Evolutionary conservation across 1,284 basidiomycete genomes (phyloP), one percentile per base, ranked within the genome.

Genomic region (Apiotrichum gamsii): DNA sequence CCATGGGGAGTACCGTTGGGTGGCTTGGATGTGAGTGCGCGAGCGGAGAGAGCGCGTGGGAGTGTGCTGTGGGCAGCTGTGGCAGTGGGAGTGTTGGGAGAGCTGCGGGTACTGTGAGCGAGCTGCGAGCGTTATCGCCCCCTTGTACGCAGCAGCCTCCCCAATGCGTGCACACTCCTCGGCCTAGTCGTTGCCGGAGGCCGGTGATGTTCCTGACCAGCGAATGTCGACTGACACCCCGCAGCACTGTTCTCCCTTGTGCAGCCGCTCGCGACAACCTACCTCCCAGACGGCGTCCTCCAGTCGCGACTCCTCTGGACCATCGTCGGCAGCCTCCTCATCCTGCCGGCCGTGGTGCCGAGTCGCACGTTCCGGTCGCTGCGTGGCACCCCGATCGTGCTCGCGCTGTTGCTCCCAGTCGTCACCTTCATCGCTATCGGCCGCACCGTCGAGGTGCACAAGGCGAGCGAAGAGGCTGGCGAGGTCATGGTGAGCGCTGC

Each of bases 351-450:
- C 4, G 51, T 69, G 3, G 38, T 69, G 6, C 70, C 69, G 3
- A 62, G 61, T 3, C 56, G 65, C 1, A 59, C 62, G 47, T 60
- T 59, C 19, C 51, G 59, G 16, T 53, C 56, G 4, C 49, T 59
- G 14, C 59, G 52, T 14, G 47, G 47, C 14, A 56, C 57, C 14
- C 67, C 59, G 5, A 48, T 59, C 37, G 32, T 62, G 13, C 52
- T 70, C 19, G 60, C 64, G 6, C 44, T 72, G 14, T 47, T 71
- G 3, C 40, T 73, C 14, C 69, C 72, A 0, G 34, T 72, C 36
- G 59, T 73, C 16, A 59, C 64, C 9, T 71, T 72, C 41, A 54
- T 72, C 28, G 58, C 69, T 13, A 72, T 73, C 31, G 72, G 72
- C 3, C 59, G 70, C 15, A 70, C 70, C 0, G 65, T 65, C 6